Evolutionary conservation across 805 yeast genomes (phyloP).

Genomic region (Metschnikowia colocasiae): DNA sequence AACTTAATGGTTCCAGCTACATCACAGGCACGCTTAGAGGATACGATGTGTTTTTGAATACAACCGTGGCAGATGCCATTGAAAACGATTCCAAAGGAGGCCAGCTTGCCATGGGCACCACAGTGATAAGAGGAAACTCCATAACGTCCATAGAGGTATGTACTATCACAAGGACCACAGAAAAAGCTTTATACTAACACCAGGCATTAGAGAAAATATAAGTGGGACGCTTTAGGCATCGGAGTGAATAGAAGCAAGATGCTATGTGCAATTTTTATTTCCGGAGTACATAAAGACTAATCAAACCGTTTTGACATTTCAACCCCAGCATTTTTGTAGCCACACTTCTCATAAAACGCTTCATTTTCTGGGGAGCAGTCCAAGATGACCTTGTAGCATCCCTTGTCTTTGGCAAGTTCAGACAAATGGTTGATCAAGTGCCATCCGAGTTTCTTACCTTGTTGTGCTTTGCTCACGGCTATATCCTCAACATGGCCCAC

Average conservation of each 20-base stretch:
- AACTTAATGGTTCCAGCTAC: conserved; percentile 73
- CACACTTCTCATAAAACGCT: conserved; percentile 87
- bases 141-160: conserved; percentile 67
- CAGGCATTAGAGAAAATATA: conserved; percentile 10
- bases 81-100: conserved; percentile 54
- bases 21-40: conserved; percentile 83
- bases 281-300: conserved; percentile 3
- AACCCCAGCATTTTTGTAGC: conserved; percentile 58
- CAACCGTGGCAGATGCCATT: conserved; percentile 67
- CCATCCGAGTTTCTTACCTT: conserved; percentile 80
- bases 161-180: conserved; percentile 4
- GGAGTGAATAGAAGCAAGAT: not conserved
- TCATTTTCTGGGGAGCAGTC: conserved; percentile 85
- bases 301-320: conserved; percentile 59
- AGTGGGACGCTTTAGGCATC: too few species aligned
- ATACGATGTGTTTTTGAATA: conserved; percentile 74
- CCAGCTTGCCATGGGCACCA: conserved; percentile 58
- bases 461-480: conserved; percentile 68
- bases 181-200: conserved; percentile 5
- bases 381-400: conserved; percentile 84
- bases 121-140: conserved; percentile 75
- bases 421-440: conserved; percentile 60
- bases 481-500: conserved; percentile 97
- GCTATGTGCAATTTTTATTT: not conserved
- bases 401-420: conserved; percentile 51